phyloP scores from a whole-genome alignment of 176 grass and related monocot species.

The Saccharum officinarum region DNA sequence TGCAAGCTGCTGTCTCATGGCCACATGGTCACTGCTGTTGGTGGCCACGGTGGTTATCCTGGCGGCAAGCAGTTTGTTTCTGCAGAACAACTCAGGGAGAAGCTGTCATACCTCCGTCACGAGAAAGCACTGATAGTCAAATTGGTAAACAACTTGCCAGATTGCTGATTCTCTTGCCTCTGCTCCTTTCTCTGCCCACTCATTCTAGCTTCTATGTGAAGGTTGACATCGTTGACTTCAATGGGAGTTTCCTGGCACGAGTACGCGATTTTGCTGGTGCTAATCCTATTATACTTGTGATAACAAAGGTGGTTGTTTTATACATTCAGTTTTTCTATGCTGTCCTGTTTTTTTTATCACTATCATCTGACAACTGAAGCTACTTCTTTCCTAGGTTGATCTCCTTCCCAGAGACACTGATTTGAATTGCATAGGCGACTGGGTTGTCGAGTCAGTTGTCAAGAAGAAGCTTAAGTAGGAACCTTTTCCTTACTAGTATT shows the following conservation, averaged over 20 bases:
- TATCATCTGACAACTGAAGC: background rate
- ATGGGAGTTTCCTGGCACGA: conserved; percentile 80
- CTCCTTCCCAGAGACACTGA: conserved; percentile 89
- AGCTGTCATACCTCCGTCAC: conserved; percentile 71
- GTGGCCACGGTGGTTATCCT: conserved; percentile 88
- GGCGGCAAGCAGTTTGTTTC: conserved; percentile 91
- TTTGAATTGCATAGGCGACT: conserved; percentile 84
- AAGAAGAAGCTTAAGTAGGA: conserved; percentile 92
- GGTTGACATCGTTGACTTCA: conserved; percentile 99
- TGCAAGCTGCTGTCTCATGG: conserved; percentile 82
- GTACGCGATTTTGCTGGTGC: conserved; percentile 81
- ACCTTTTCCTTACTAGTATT: background rate
- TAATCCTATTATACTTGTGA: conserved; percentile 89
- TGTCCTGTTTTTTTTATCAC: background rate
- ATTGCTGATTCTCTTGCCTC: background rate
- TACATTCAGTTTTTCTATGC: background rate
- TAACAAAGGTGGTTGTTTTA: conserved; percentile 73
- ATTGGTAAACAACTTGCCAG: conserved; percentile 36
- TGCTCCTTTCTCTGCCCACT: background rate
- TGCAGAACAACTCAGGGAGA: conserved; percentile 68
- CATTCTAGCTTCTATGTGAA: conserved; percentile 13
- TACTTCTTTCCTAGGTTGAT: conserved; percentile 53
- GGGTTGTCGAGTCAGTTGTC: conserved; percentile 81
- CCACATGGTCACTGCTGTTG: conserved; percentile 91
- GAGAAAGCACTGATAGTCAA: conserved; percentile 84